Evolutionary conservation across 2,329 filamentous ascomycete species (phyloP).

Genomic region (Pezicula radicicola): DNA sequence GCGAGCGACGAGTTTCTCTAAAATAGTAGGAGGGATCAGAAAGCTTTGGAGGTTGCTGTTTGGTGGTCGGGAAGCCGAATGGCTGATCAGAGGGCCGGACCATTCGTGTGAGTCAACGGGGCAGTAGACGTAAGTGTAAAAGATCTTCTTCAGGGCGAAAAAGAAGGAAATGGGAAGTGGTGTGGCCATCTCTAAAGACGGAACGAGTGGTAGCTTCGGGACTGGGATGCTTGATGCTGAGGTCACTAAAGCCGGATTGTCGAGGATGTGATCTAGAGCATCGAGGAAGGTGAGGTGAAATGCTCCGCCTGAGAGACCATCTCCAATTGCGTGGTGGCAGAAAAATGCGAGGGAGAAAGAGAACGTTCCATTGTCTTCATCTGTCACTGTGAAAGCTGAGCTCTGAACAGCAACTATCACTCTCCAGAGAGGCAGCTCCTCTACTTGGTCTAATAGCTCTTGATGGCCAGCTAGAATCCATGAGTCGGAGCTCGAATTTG

Average conservation of each 20-base stretch:
- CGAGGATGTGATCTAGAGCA: constrained; percentile 33
- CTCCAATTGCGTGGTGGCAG: constrained; percentile 50
- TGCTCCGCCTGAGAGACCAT: constrained; percentile 45
- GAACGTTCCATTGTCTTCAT: not conserved
- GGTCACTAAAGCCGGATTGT: constrained; percentile 2
- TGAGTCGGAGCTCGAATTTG: constrained; percentile 3
- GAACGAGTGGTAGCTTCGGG: constrained; percentile 19
- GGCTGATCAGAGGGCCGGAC: constrained; percentile 9
- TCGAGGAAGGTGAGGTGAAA: constrained; percentile 48
- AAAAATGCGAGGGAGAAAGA: constrained; percentile 37
- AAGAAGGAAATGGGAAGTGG: constrained; percentile 31
- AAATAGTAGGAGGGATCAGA: constrained; percentile 1
- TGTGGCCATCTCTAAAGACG: constrained; percentile 14
- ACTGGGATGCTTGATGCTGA: constrained; percentile 24
- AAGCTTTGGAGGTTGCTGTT: constrained; percentile 6
- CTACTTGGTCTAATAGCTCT: constrained; percentile 3
- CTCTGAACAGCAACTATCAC: constrained; percentile 6
- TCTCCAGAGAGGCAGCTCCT: constrained; percentile 14
- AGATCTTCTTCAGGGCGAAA: constrained; percentile 39
- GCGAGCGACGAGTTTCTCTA: constrained; percentile 8
- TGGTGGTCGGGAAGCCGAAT: constrained; percentile 2
- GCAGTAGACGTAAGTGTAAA: constrained; percentile 31
- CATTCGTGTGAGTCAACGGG: constrained; percentile 7
- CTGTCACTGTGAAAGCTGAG: not conserved
- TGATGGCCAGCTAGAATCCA: constrained; percentile 11